Percentiles rank a stretch among this genome's conserved stretches.
Conservation (phyloP, 2,329 filamentous ascomycete species). For the Botrytis elliptica region DNA sequence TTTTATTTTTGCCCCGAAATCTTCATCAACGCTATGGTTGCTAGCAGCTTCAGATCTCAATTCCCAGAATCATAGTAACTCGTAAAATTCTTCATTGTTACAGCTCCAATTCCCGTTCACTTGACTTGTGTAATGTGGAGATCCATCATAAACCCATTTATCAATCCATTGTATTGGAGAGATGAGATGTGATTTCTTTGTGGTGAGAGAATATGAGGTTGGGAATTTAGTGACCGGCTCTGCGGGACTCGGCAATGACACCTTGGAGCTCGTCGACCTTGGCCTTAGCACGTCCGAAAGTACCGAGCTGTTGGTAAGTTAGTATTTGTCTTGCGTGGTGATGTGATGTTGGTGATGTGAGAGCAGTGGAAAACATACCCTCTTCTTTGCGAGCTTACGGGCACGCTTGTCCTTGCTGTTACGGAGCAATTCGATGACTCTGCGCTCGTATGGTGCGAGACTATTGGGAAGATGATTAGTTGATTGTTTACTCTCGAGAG, state of each 20-base stretch:
- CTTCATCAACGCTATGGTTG: background rate
- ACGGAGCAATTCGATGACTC: conserved; percentile 97
- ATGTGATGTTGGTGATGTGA: background rate
- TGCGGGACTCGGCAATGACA: conserved; percentile 95
- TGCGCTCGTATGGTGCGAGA: conserved; percentile 94
- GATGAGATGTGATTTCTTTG: conserved; percentile 32
- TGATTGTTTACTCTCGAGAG: background rate
- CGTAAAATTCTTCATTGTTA: conserved; percentile 30
- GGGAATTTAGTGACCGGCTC: conserved; percentile 64
- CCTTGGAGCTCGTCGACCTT: conserved; percentile 99
- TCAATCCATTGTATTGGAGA: conserved; percentile 31
- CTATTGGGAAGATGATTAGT: conserved; percentile 43
- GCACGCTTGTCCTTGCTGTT: conserved; percentile 99
- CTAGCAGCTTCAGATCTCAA: conserved; percentile 23
- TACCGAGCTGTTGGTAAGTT: conserved; percentile 70
- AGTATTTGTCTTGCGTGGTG: conserved; percentile 5
- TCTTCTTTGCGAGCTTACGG: conserved; percentile 98
- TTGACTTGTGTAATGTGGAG: conserved; percentile 4
- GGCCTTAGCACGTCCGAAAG: conserved; percentile 96
- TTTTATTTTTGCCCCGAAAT: conserved; percentile 15
- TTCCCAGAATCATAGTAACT: conserved; percentile 25
- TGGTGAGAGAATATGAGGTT: conserved; percentile 22
- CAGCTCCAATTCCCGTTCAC: conserved; percentile 23
- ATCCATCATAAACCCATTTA: conserved; percentile 8
- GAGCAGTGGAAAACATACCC: conserved; percentile 58